phyloP scores from a whole-genome alignment of 495 filamentous ascomycete genomes.

The Penicillium robsamsonii region DNA sequence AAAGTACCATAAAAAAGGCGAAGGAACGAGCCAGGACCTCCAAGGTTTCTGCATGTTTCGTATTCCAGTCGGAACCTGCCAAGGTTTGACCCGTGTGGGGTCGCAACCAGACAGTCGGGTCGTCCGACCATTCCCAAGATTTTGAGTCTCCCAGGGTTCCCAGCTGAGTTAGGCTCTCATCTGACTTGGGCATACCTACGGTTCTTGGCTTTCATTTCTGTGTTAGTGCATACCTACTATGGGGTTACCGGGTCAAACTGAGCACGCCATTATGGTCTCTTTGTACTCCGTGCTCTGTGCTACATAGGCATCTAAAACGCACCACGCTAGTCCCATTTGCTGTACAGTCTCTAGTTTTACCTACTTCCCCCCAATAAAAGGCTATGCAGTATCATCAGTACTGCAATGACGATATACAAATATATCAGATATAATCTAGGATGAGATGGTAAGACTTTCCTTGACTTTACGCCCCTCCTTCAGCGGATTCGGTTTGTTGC shows the following conservation, averaged over 20 bases:
- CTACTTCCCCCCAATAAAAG: not conserved
- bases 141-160: not conserved
- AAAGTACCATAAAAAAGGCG: not conserved
- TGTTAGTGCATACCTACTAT: not conserved
- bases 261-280: not conserved
- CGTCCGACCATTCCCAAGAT: too few relatives aligned
- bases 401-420: not conserved
- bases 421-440: too few relatives aligned
- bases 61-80: too few relatives aligned
- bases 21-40: too few relatives aligned
- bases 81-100: too few relatives aligned
- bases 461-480: too few relatives aligned
- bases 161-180: not conserved
- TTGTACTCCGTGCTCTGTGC: too few relatives aligned
- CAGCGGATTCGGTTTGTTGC: too few relatives aligned
- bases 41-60: too few relatives aligned
- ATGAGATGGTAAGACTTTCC: too few relatives aligned
- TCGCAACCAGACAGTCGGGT: too few relatives aligned
- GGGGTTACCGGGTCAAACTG: not conserved
- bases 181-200: not conserved
- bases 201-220: not conserved
- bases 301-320: not conserved
- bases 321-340: not conserved
- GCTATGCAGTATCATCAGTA: not conserved
- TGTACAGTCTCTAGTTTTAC: not conserved